Conservation (phyloP, 371 early-diverging fungal genomes). For the Pancytospora epiphaga region DNA sequence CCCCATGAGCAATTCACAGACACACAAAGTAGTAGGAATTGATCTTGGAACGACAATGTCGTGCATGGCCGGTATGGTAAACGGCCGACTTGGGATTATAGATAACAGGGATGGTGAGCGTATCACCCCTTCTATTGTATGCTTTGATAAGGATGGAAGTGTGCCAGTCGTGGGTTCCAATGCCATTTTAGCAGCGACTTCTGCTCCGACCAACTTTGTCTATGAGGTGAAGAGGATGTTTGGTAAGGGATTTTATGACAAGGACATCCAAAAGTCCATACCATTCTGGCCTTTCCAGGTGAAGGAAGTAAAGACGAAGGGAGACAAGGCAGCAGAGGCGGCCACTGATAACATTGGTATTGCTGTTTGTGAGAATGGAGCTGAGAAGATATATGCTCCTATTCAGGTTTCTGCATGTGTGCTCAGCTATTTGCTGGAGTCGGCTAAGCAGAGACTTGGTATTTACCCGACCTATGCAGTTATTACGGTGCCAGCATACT, state of each 20-base stretch:
- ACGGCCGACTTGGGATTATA: conserved; percentile 65
- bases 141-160: conserved; percentile 69
- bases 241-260: conserved; percentile 64
- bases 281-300: conserved; percentile 59
- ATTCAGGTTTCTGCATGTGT: conserved; percentile 63
- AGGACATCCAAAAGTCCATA: conserved; percentile 46
- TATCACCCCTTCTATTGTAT: conserved; percentile 85
- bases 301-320: conserved; percentile 50
- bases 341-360: conserved; percentile 46
- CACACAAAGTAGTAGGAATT: conserved; percentile 57
- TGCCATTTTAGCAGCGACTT: conserved; percentile 79
- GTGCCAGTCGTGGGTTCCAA: conserved; percentile 68
- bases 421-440: conserved; percentile 71
- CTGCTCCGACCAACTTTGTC: conserved; percentile 75
- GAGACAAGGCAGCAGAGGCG: conserved; percentile 69
- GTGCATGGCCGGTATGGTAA: conserved; percentile 75
- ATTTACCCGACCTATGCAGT: conserved; percentile 88
- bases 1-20: conserved; percentile 6
- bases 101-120: conserved; percentile 91
- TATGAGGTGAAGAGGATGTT: conserved; percentile 91
- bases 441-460: conserved; percentile 79
- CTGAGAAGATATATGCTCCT: conserved; percentile 34
- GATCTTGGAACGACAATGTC: conserved; percentile 98
- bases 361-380: conserved; percentile 22
- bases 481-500: conserved; percentile 62